phyloP scores from a whole-genome alignment of 495 filamentous ascomycete genomes.

The Bryoglossum gracile region DNA sequence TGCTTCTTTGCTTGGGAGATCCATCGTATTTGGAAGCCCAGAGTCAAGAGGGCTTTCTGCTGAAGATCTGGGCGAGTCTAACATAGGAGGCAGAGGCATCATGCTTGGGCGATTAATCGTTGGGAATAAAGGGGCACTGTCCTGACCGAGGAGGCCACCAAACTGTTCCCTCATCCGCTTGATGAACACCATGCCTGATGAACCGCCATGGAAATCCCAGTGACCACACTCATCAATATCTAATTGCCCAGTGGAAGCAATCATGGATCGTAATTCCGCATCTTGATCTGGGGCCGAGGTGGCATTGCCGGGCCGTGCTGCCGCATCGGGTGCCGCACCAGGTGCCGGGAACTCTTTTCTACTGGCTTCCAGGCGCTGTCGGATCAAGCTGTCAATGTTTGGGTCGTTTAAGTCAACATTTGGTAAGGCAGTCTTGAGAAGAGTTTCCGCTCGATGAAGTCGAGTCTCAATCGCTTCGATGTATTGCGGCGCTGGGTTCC shows the following conservation, averaged over 20 bases:
- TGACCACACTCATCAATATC: slow-evolving; percentile 88
- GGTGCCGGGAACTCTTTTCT: background rate
- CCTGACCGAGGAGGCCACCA: slow-evolving; percentile 54
- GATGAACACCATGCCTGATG: slow-evolving; percentile 84
- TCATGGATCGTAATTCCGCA: slow-evolving; percentile 86
- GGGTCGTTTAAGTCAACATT: slow-evolving; percentile 81
- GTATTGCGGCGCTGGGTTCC: slow-evolving; percentile 92
- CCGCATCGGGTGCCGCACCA: background rate
- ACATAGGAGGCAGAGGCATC: slow-evolving; percentile 33
- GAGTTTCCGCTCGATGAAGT: slow-evolving; percentile 73
- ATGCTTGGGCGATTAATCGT: slow-evolving; percentile 24
- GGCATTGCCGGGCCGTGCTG: background rate
- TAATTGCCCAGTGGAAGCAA: slow-evolving; percentile 78
- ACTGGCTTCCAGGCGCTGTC: slow-evolving; percentile 37
- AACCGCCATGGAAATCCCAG: slow-evolving; percentile 93
- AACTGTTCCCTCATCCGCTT: slow-evolving; percentile 80
- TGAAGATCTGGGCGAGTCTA: slow-evolving; percentile 66
- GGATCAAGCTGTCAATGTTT: slow-evolving; percentile 61
- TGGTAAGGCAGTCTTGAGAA: slow-evolving; percentile 74
- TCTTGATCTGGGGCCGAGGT: slow-evolving; percentile 45
- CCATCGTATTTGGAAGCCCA: slow-evolving; percentile 46
- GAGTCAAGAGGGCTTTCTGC: slow-evolving; percentile 53
- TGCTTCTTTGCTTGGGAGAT: slow-evolving; percentile 63
- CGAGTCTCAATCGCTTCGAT: slow-evolving; percentile 84
- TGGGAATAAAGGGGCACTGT: slow-evolving; percentile 40